A percentile compares a stretch with the other conserved stretches of the same genome.
phyloP scores from a whole-genome alignment of 169 alveolate species.

The Perkinsus olseni region DNA sequence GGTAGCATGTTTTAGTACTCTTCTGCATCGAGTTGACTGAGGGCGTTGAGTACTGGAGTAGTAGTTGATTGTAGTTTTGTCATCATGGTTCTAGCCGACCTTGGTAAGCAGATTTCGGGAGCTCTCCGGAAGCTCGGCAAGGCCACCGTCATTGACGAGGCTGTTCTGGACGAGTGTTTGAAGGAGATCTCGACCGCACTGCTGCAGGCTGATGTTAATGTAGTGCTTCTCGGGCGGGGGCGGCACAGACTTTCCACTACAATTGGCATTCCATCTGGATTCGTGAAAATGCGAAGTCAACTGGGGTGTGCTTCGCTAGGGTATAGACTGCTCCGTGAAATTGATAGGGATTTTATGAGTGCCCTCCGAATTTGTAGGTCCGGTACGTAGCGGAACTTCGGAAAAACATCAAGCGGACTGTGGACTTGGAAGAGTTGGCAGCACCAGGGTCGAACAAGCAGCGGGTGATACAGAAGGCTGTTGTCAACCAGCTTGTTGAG shows the following conservation, averaged over 20 bases:
- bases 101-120: constrained; percentile 80
- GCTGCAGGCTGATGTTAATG: constrained; percentile 86
- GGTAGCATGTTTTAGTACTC: background rate
- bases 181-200: constrained; percentile 85
- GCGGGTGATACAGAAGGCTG: constrained; percentile 61
- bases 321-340: too few relatives aligned
- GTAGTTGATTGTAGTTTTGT: background rate
- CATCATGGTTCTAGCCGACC: constrained; percentile 90
- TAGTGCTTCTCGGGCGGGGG: too few relatives aligned
- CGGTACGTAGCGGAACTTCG: constrained; percentile 52
- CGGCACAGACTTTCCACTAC: background rate
- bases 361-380: background rate
- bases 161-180: constrained; percentile 72
- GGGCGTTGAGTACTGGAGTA: background rate
- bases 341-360: background rate
- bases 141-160: constrained; percentile 80
- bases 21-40: background rate
- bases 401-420: constrained; percentile 52
- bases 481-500: constrained; percentile 82
- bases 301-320: too few relatives aligned
- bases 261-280: background rate
- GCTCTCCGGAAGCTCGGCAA: constrained; percentile 84
- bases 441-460: constrained; percentile 47
- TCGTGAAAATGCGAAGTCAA: too few relatives aligned
- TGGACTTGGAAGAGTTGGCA: constrained; percentile 36